These are phyloP conservation scores for Multifurca ochricompacta DNA, from an alignment of 768 basidiomycete genomes.

Conservation along the genomic window DNA sequence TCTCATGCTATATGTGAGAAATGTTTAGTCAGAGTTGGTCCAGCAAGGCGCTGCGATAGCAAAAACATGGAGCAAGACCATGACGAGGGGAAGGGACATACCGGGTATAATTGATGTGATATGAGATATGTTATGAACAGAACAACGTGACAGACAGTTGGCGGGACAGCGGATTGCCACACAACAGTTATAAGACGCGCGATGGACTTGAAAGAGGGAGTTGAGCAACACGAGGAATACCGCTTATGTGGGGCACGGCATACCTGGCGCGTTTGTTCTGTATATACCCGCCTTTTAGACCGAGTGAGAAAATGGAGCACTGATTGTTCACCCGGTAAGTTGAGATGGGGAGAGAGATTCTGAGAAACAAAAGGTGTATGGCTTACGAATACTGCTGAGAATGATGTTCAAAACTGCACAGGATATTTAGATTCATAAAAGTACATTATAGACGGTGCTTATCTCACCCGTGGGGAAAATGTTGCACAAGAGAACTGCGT, in stretches of 20 bases:
- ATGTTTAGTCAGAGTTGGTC: background rate
- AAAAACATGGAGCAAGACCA: background rate
- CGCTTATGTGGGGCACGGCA: background rate
- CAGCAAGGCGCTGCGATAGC: background rate
- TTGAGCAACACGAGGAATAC: background rate
- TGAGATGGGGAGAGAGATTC: background rate
- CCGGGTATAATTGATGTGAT: background rate
- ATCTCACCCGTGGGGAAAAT: background rate
- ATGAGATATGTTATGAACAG: background rate
- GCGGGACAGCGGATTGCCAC: constrained; percentile 9
- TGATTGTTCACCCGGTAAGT: background rate
- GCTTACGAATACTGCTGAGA: background rate
- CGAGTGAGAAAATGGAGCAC: background rate
- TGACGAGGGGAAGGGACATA: background rate
- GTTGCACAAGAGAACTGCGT: background rate
- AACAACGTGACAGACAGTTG: background rate
- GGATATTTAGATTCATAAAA: background rate
- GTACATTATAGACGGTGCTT: background rate
- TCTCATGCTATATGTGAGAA: background rate
- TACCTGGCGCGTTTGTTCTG: background rate
- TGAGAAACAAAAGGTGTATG: background rate
- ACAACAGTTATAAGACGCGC: background rate
- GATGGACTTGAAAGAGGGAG: background rate
- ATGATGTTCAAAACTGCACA: background rate
- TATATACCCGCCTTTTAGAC: background rate